Conservation (phyloP, 1,284 basidiomycete genomes). For the Cryptococcus sp. region DNA sequence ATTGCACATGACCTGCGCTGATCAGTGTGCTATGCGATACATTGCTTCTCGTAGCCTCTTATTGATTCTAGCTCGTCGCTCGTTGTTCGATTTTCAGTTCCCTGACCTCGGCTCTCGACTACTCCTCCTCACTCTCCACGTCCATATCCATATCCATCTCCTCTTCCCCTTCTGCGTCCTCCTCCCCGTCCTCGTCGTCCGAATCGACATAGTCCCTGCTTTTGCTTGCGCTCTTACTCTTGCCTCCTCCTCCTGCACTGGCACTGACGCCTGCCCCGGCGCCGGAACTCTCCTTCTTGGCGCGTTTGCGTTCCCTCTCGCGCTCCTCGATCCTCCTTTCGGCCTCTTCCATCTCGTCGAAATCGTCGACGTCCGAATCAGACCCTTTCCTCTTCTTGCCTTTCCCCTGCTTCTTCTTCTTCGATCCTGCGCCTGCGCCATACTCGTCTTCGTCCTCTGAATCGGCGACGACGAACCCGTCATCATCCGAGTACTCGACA, state of each 20-base stretch:
- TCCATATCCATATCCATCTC: conserved; percentile 47
- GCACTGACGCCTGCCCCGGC: conserved; percentile 3
- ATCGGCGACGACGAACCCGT: conserved; percentile 51
- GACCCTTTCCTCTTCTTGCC: conserved; percentile 19
- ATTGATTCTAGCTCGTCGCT: too few relatives aligned
- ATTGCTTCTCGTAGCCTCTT: too few relatives aligned
- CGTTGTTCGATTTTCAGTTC: too few relatives aligned
- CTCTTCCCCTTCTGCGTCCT: conserved; percentile 30
- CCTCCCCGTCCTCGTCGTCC: conserved; percentile 37
- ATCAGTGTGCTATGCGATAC: too few relatives aligned
- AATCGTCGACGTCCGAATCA: conserved; percentile 16
- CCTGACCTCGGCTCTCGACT: background rate
- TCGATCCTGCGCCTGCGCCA: conserved; percentile 17
- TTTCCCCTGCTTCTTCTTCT: conserved; percentile 25
- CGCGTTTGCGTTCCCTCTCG: conserved; percentile 37
- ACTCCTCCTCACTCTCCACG: conserved; percentile 50
- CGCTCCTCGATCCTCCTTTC: conserved; percentile 39
- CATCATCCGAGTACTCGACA: conserved; percentile 46
- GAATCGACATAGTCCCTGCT: conserved; percentile 37
- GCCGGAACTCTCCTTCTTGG: conserved; percentile 24
- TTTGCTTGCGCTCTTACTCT: conserved; percentile 19
- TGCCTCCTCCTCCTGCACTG: conserved; percentile 4
- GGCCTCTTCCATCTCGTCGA: conserved; percentile 44
- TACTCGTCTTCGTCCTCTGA: conserved; percentile 37
- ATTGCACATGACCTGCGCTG: too few relatives aligned